These are phyloP conservation scores for Phanerochaete carnosa DNA, from an alignment of 768 basidiomycete genomes.

Conservation along the genomic window DNA sequence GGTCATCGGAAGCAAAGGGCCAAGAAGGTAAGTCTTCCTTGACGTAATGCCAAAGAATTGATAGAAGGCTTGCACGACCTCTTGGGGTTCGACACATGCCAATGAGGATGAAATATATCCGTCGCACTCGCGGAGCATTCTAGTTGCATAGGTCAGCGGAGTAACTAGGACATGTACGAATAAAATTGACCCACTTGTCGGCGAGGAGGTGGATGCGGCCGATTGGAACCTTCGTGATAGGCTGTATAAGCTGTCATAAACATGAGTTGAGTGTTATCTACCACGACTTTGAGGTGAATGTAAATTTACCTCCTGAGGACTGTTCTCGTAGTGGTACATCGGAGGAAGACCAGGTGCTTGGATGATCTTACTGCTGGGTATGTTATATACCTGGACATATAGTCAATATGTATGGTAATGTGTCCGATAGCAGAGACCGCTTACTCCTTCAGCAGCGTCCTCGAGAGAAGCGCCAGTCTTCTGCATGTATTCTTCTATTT, in stretches of 20 bases:
- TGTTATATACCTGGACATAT: background rate
- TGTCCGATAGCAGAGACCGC: background rate
- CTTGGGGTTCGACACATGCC: slow-evolving; percentile 14
- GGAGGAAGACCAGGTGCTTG: slow-evolving; percentile 18
- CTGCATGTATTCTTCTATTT: background rate
- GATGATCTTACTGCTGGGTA: slow-evolving; percentile 5
- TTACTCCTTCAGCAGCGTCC: background rate
- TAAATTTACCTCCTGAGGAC: slow-evolving; percentile 16
- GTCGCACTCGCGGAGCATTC: slow-evolving; percentile 6
- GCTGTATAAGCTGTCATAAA: background rate
- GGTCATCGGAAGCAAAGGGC: slow-evolving; percentile 13
- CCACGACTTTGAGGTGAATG: background rate
- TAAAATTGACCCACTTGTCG: background rate
- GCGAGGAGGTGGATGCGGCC: background rate
- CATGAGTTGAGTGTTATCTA: background rate
- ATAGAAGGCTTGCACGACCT: slow-evolving; percentile 8
- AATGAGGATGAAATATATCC: slow-evolving; percentile 15
- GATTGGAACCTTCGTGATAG: background rate
- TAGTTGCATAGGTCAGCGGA: background rate
- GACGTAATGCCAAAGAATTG: slow-evolving; percentile 15
- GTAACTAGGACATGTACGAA: background rate
- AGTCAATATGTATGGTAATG: background rate
- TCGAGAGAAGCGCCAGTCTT: background rate
- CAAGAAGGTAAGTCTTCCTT: slow-evolving; percentile 12
- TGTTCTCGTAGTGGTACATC: slow-evolving; percentile 20